Evolutionary conservation across 164 flowering plant genomes (phyloP).

Genomic region (Annona cherimola): DNA sequence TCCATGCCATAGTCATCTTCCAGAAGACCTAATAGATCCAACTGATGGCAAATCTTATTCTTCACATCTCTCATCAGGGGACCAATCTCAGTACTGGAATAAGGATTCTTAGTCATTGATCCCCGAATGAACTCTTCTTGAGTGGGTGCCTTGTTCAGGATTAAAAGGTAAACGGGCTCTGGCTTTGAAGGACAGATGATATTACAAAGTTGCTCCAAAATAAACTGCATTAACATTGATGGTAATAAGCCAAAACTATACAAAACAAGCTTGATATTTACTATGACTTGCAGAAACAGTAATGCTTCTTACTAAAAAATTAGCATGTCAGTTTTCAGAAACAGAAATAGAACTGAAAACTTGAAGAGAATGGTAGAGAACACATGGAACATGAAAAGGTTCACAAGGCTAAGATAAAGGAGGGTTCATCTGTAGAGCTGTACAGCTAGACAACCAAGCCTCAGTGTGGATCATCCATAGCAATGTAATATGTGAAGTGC

Average conservation of each 20-base stretch:
- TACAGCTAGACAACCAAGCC: too few relatives aligned
- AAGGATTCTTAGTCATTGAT: conserved; percentile 99
- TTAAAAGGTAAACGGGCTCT: conserved; percentile 77
- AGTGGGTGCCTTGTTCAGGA: conserved; percentile 94
- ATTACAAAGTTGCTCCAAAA: conserved; percentile 97
- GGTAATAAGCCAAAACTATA: background rate
- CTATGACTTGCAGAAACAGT: too few relatives aligned
- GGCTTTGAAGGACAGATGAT: conserved; percentile 96
- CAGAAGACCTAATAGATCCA: conserved; percentile 84
- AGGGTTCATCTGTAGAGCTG: background rate
- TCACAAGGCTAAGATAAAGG: too few relatives aligned
- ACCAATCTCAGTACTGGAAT: conserved; percentile 96
- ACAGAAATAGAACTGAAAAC: too few relatives aligned
- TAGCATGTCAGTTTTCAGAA: too few relatives aligned
- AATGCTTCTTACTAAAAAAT: too few relatives aligned
- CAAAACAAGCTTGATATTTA: background rate
- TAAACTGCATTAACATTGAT: conserved; percentile 58
- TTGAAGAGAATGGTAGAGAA: too few relatives aligned
- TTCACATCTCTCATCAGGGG: conserved; percentile 98
- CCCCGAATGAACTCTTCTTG: conserved; percentile 99
- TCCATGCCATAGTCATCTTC: conserved; percentile 99
- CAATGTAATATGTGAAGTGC: background rate
- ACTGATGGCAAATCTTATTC: conserved; percentile 92
- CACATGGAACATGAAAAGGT: too few relatives aligned
- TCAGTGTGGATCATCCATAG: background rate